These are phyloP conservation scores for Saccharomycopsis phalli DNA, from an alignment of 1,139 yeast species.

Conservation along the genomic window DNA sequence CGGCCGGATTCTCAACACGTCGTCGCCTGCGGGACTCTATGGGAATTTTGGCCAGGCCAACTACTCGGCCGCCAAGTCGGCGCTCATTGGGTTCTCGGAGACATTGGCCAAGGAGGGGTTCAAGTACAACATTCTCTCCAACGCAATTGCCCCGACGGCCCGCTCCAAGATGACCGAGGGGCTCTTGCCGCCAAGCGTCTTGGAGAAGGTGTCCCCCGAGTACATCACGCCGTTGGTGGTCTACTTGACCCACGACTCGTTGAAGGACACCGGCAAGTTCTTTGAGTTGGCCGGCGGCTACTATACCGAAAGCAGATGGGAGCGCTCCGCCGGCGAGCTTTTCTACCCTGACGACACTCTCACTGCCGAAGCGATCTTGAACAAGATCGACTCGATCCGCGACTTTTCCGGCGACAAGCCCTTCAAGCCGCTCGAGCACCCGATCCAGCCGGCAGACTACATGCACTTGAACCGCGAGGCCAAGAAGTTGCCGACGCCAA, in stretches of 20 bases:
- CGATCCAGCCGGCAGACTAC: conserved; percentile 55
- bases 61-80: conserved; percentile 91
- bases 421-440: conserved; percentile 52
- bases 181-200: conserved; percentile 74
- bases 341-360: conserved; percentile 72
- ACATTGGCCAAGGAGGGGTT: conserved; percentile 92
- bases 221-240: conserved; percentile 87
- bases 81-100: conserved; percentile 84
- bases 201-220: conserved; percentile 76
- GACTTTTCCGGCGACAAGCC: conserved; percentile 54
- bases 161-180: conserved; percentile 94
- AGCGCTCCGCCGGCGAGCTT: conserved; percentile 78
- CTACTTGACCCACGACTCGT: conserved; percentile 60
- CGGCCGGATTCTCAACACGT: conserved; percentile 85
- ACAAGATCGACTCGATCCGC: conserved; percentile 54
- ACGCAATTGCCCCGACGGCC: conserved; percentile 90
- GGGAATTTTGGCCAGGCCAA: conserved; percentile 97
- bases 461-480: conserved; percentile 46
- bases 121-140: conserved; percentile 73
- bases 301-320: conserved; percentile 91
- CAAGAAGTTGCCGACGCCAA: conserved; percentile 39
- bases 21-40: conserved; percentile 93
- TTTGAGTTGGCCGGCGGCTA: conserved; percentile 95
- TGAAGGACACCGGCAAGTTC: conserved; percentile 55
- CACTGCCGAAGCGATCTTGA: conserved; percentile 79